These are phyloP conservation scores for Alternaria incomplexa DNA, from an alignment of 2,329 filamentous ascomycete species.

Conservation along the genomic window DNA sequence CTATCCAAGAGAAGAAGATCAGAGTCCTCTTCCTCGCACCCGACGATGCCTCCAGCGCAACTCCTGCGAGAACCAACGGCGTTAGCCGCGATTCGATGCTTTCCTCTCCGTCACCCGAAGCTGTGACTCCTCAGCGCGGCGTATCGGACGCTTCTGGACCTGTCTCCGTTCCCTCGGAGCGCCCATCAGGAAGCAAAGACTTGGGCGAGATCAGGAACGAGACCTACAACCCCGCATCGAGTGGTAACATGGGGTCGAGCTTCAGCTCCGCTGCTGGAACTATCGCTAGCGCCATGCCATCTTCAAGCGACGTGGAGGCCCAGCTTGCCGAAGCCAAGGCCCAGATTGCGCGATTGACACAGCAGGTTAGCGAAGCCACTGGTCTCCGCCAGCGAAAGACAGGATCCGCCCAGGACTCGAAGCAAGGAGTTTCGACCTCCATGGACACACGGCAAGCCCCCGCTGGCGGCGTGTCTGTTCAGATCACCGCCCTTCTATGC, in stretches of 20 bases:
- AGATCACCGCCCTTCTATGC: conserved; percentile 82
- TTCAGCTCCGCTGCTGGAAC: conserved; percentile 55
- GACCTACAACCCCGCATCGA: conserved; percentile 49
- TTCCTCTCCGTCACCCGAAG: conserved; percentile 61
- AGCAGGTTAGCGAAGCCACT: conserved; percentile 60
- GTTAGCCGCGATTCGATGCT: conserved; percentile 37
- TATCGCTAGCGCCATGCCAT: conserved; percentile 56
- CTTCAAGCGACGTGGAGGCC: conserved; percentile 68
- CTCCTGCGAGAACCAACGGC: conserved; percentile 45
- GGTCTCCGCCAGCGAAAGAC: conserved; percentile 82
- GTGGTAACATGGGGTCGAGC: conserved; percentile 45
- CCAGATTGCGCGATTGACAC: conserved; percentile 71
- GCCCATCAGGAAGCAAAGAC: conserved; percentile 48
- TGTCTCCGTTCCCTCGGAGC: conserved; percentile 48
- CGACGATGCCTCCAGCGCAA: conserved; percentile 53
- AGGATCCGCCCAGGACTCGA: conserved; percentile 59
- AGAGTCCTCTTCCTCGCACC: conserved; percentile 82
- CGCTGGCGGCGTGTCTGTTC: conserved; percentile 81
- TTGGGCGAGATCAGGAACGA: conserved; percentile 51
- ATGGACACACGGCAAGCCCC: conserved; percentile 59
- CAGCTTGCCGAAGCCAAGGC: conserved; percentile 79
- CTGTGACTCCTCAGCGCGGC: conserved; percentile 55
- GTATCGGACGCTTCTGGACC: conserved; percentile 43
- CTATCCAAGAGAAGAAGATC: conserved; percentile 93
- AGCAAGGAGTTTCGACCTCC: conserved; percentile 57